A percentile compares a stretch with the other conserved stretches of the same genome.
Conservation (phyloP, 768 basidiomycete species). For the Termitomyces sp. region DNA sequence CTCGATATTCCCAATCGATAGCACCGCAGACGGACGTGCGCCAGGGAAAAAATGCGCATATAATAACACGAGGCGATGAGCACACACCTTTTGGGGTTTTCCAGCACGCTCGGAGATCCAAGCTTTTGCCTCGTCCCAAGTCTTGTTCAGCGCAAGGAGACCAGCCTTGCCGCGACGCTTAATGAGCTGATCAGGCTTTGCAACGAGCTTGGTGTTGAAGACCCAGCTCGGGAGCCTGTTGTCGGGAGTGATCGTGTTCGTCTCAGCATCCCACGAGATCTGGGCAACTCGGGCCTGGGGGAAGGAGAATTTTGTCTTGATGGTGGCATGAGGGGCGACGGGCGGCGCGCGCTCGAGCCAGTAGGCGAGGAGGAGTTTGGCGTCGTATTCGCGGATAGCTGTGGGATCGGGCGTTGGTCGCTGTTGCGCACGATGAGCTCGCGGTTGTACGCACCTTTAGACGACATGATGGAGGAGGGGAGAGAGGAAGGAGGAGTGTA, state of each 20-base stretch:
- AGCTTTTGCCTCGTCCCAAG: constrained; percentile 78
- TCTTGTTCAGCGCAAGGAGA: constrained; percentile 90
- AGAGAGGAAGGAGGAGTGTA: constrained; percentile 15
- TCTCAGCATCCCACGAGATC: constrained; percentile 76
- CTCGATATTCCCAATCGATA: constrained; percentile 14
- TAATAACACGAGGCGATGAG: constrained; percentile 9
- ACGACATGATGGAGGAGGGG: constrained; percentile 35
- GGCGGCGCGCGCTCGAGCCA: constrained; percentile 91
- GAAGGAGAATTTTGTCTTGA: constrained; percentile 58
- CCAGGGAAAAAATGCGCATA: constrained; percentile 5
- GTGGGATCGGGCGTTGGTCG: constrained; percentile 3
- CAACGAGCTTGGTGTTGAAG: constrained; percentile 83
- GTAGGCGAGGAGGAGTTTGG: constrained; percentile 95
- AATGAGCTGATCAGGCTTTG: constrained; percentile 98
- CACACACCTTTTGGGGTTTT: constrained; percentile 82
- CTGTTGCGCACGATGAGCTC: constrained; percentile 4
- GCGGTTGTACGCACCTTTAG: constrained; percentile 30
- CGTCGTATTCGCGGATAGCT: constrained; percentile 96
- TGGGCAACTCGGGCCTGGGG: constrained; percentile 80
- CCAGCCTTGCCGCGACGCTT: constrained; percentile 99
- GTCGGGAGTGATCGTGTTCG: constrained; percentile 50
- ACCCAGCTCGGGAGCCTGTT: constrained; percentile 74
- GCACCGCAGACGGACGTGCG: neutral
- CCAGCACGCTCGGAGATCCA: constrained; percentile 91
- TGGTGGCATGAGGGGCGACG: constrained; percentile 56